Conservation (phyloP, 2,329 filamentous ascomycete genomes). For the Parastagonospora avenae region DNA sequence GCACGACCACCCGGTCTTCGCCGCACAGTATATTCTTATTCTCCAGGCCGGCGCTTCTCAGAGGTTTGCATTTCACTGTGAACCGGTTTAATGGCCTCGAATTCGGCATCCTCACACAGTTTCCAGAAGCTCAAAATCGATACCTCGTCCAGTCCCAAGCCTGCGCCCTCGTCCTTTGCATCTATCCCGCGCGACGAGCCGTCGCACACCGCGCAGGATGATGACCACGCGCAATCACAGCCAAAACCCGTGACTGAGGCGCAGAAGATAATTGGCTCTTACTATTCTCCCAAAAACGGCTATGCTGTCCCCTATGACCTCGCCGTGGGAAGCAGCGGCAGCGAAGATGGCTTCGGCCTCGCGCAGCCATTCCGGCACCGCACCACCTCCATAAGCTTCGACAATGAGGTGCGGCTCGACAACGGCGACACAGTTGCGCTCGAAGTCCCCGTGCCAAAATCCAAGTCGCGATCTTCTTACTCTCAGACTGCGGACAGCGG, state of each 20-base stretch:
- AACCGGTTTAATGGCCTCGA: slow-evolving; percentile 47
- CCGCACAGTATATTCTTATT: slow-evolving; percentile 38
- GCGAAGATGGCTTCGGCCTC: slow-evolving; percentile 31
- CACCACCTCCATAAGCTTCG: slow-evolving; percentile 49
- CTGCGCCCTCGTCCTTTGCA: slow-evolving; percentile 44
- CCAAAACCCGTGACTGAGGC: slow-evolving; percentile 24
- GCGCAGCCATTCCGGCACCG: slow-evolving; percentile 36
- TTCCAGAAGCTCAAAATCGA: slow-evolving; percentile 52
- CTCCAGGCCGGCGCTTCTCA: slow-evolving; percentile 20
- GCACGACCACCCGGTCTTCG: slow-evolving; percentile 22
- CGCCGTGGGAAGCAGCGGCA: slow-evolving; percentile 31
- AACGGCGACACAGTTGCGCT: slow-evolving; percentile 46
- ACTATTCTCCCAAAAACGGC: slow-evolving; percentile 22
- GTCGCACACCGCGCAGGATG: slow-evolving; percentile 31
- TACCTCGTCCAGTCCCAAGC: slow-evolving; percentile 42
- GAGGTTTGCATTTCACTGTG: slow-evolving; percentile 43
- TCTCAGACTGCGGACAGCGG: slow-evolving; percentile 31
- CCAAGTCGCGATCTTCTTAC: slow-evolving; percentile 20
- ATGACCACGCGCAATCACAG: slow-evolving; percentile 28
- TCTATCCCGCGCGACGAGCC: slow-evolving; percentile 39
- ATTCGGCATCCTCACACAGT: slow-evolving; percentile 45
- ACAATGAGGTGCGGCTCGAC: slow-evolving; percentile 48
- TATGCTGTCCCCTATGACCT: slow-evolving; percentile 24
- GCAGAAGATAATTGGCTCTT: slow-evolving; percentile 23
- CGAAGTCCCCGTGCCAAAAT: slow-evolving; percentile 46